Evolutionary conservation across 2,329 filamentous ascomycete species (phyloP), one percentile per base, ranked within the genome.

Genomic region (Pseudogymnoascus sp.): DNA sequence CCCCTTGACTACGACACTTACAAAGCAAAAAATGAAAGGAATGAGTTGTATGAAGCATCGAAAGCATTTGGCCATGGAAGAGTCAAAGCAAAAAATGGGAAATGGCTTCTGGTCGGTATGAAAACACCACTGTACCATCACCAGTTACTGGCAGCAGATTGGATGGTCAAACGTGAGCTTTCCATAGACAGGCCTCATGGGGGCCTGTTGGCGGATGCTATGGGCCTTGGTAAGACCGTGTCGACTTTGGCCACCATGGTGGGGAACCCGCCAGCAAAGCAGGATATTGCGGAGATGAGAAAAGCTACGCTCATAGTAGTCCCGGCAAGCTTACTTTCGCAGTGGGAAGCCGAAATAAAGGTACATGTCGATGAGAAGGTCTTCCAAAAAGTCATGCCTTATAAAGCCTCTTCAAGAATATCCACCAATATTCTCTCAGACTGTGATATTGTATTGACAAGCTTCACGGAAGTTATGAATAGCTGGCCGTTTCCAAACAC

Each of bases 401-500:
- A 72, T 35, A 70, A 66, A n/a, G 25, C 61, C 1, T 61, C 42
- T 1, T 56, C 42, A 1, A 62, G 65, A 3, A 56, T 68, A 11
- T 42, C 63, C 1, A 3, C 37, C 0, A 42, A 38, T 0, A 44
- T 70, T 2, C 37, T 73, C 1, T 21, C 63, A 18, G 67, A 68
- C 56, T 28, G 65, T 0, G 70, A 73, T 65, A 69, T 73, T 23
- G 70, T 72, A 1, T 14, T 73, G 5, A 67, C 68, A 2, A 68
- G 64, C 1, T 73, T 72, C 25, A 59, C 64, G 2, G 70, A 72
- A 37, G 70, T 73, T 4, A 67, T 68, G 67, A 68, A 64, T 90
- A 1, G 93, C 90, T 4, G 97, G 91, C 76, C 81, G 93, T 69
- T 92, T 96, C 71, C 96, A 94, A 71, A 93, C 96, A 25, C 59